A percentile compares a stretch with the other conserved stretches of the same genome.
Conservation (phyloP, 768 basidiomycete species). For the Tulasnella sp. region DNA sequence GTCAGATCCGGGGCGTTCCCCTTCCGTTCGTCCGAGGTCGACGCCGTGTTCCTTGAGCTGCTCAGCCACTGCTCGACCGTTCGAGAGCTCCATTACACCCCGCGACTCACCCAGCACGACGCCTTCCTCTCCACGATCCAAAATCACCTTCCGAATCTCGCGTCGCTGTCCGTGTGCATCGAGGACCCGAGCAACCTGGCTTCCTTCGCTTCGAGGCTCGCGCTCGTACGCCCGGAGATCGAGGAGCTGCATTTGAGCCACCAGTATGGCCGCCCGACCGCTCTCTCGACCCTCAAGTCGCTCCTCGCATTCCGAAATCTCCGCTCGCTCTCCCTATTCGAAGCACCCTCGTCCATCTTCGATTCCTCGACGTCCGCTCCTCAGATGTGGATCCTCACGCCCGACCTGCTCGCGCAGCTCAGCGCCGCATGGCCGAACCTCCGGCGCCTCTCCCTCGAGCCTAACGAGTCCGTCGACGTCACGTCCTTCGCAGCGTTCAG, state of each 20-base stretch:
- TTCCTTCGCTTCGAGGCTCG: too few species aligned
- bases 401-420: neutral
- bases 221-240: neutral
- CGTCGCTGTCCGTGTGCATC: too few species aligned
- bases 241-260: neutral
- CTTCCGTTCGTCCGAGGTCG: too few species aligned
- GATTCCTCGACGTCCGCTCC: neutral
- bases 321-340: neutral
- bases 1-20: too few species aligned
- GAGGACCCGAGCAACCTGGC: too few species aligned
- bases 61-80: too few species aligned
- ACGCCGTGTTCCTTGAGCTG: too few species aligned
- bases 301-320: neutral
- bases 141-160: too few species aligned
- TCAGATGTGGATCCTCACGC: neutral
- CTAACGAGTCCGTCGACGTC: neutral
- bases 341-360: neutral
- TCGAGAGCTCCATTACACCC: too few species aligned
- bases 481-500: neutral
- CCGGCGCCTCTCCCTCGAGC: neutral
- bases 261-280: neutral
- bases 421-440: neutral
- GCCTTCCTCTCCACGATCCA: too few species aligned
- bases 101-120: too few species aligned
- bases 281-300: neutral